phyloP scores from a whole-genome alignment of 768 basidiomycete genomes.

The Suillus tomentosus region DNA sequence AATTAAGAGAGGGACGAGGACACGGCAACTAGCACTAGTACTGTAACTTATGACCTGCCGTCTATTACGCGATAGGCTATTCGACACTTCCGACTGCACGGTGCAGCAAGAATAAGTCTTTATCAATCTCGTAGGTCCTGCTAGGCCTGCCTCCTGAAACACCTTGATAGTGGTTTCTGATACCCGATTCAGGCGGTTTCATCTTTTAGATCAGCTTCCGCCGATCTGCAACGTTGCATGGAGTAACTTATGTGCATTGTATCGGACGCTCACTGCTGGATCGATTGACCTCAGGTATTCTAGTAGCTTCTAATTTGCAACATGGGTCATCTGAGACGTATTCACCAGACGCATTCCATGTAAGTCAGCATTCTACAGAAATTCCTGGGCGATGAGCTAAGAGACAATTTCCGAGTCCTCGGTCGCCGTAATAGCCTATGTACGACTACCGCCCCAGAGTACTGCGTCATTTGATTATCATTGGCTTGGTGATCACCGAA shows the following conservation, averaged over 20 bases:
- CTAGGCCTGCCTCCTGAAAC: neutral
- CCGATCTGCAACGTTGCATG: slow-evolving; percentile 7
- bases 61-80: neutral
- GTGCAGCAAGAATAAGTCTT: neutral
- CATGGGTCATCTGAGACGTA: neutral
- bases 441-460: no score
- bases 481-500: no score
- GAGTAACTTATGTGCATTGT: neutral
- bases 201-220: neutral
- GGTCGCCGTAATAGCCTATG: no score
- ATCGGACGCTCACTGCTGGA: neutral
- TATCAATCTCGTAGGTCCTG: neutral
- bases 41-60: neutral
- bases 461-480: no score
- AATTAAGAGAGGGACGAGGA: neutral
- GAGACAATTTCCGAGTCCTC: no score
- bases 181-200: neutral
- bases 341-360: neutral
- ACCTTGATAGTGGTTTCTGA: neutral
- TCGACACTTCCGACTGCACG: no score
- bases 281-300: neutral
- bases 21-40: neutral
- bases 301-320: neutral
- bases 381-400: no score
- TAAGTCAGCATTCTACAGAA: no score